Conservation (phyloP, 768 basidiomycete genomes). For the Mycena kentingensis region DNA sequence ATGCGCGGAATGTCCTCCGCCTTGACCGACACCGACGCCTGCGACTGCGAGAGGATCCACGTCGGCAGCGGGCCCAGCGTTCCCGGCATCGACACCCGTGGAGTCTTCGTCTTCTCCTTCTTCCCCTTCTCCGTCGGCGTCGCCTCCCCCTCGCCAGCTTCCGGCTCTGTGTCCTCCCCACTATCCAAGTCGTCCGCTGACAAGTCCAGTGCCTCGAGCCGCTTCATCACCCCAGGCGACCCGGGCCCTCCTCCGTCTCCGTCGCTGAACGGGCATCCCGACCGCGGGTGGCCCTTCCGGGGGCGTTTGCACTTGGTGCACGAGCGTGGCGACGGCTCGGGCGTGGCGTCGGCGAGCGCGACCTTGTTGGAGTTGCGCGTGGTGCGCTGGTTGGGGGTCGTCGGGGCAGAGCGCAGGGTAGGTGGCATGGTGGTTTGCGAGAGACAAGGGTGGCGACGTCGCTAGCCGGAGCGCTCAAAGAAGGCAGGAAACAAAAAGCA, state of each 20-base stretch:
- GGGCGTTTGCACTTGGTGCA: slow-evolving; percentile 20
- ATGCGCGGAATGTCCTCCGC: slow-evolving; percentile 12
- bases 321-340: slow-evolving; percentile 11
- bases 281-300: slow-evolving; percentile 20
- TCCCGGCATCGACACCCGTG: slow-evolving; percentile 50
- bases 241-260: background rate
- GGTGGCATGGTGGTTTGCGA: slow-evolving; percentile 8
- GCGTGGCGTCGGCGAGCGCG: slow-evolving; percentile 4
- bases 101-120: background rate
- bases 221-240: background rate
- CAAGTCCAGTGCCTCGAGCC: slow-evolving; percentile 16
- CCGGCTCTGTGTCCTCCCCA: background rate
- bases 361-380: slow-evolving; percentile 20
- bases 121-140: background rate
- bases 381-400: slow-evolving; percentile 12
- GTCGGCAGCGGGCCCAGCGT: slow-evolving; percentile 52
- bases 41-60: slow-evolving; percentile 28
- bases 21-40: background rate
- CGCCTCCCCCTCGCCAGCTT: too few relatives aligned
- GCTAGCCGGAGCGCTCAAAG: background rate
- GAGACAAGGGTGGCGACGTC: background rate
- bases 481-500: background rate
- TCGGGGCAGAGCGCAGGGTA: slow-evolving; percentile 11
- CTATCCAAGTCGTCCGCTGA: background rate
- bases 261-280: slow-evolving; percentile 18